Conservation (phyloP, 139 green algal genomes). For the Eudorina sp. region DNA sequence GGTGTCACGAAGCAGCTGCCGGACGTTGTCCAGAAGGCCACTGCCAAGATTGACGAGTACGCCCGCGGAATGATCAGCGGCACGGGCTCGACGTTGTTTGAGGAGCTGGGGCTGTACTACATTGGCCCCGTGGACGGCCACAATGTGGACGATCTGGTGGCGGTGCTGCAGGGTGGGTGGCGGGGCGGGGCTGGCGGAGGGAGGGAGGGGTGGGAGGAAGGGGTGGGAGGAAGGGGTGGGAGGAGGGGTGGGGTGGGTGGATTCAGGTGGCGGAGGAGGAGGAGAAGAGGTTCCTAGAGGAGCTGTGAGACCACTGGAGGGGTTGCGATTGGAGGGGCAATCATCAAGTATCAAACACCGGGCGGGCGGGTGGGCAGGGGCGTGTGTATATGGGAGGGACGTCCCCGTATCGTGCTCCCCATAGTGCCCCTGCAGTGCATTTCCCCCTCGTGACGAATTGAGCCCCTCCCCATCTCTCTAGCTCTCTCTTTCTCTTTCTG, state of each 20-base stretch:
- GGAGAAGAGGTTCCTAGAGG: too few relatives aligned
- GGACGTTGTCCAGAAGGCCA: constrained; percentile 86
- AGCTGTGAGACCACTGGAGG: too few relatives aligned
- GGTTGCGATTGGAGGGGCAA: too few relatives aligned
- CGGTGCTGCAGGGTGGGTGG: constrained; percentile 77
- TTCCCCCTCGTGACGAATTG: too few relatives aligned
- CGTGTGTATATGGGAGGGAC: too few relatives aligned
- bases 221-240: not conserved
- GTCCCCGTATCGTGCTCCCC: too few relatives aligned
- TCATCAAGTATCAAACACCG: too few relatives aligned
- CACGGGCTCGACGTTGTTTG: constrained; percentile 95
- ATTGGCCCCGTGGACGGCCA: constrained; percentile 99
- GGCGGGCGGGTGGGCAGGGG: too few relatives aligned
- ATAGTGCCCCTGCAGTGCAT: too few relatives aligned
- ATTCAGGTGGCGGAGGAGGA: too few relatives aligned
- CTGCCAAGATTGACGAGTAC: constrained; percentile 99
- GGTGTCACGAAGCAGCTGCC: constrained; percentile 98
- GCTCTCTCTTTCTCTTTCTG: too few relatives aligned
- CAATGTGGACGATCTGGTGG: constrained; percentile 93
- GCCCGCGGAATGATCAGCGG: constrained; percentile 98
- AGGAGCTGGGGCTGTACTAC: constrained; percentile 99
- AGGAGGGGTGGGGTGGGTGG: not conserved
- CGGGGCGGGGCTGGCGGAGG: not conserved
- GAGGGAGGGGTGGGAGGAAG: not conserved
- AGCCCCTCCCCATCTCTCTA: too few relatives aligned